Conservation (phyloP, 2,329 filamentous ascomycete species). For the Curvularia sp. region DNA sequence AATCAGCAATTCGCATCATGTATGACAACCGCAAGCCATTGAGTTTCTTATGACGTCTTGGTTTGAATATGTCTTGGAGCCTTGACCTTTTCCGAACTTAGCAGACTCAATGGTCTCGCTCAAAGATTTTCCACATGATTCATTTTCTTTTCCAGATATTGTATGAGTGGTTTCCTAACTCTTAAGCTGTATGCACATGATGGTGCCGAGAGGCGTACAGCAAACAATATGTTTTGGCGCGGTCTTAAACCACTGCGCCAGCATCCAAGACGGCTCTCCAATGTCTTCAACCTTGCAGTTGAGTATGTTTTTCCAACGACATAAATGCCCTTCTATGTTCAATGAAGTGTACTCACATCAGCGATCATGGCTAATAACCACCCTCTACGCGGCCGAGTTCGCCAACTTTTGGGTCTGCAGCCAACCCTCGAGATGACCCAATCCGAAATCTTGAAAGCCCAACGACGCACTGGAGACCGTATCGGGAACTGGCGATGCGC, state of each 20-base stretch:
- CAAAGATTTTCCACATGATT: not conserved
- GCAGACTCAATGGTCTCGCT: not conserved
- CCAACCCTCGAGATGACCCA: not conserved
- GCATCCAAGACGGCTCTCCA: not conserved
- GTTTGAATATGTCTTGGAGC: not conserved
- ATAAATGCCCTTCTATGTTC: not conserved
- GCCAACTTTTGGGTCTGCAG: not conserved
- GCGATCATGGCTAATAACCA: not conserved
- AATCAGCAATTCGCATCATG: no score
- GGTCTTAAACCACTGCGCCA: not conserved
- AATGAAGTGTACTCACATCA: not conserved
- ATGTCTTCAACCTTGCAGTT: not conserved
- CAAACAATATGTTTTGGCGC: not conserved
- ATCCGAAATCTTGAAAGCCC: not conserved
- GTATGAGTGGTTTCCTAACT: not conserved
- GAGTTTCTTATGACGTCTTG: not conserved
- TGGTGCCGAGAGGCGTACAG: no score
- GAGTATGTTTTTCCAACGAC: not conserved
- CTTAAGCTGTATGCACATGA: not conserved
- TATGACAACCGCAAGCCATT: no score
- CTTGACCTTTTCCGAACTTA: not conserved
- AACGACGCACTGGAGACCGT: not conserved
- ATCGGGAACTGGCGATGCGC: conserved; percentile 4
- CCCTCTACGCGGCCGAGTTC: not conserved
- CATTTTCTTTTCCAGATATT: not conserved